Percentiles rank a stretch among this genome's conserved stretches.
Evolutionary conservation across 2,329 filamentous ascomycete genomes (phyloP).

Genomic region (Fusarium palustre): DNA sequence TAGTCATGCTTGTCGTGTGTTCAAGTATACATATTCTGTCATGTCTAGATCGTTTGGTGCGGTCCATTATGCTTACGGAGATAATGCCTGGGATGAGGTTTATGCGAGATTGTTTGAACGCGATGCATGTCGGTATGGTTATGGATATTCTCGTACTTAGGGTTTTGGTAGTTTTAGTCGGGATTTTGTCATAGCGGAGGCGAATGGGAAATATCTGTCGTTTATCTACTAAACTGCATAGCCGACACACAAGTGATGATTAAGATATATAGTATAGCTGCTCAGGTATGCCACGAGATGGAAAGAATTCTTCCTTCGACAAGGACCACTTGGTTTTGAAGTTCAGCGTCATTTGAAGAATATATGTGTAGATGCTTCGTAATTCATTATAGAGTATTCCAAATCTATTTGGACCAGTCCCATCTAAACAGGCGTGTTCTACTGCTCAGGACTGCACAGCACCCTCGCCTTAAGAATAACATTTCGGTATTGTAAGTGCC

Average conservation of each 20-base stretch:
- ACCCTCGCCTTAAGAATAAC: constrained; percentile 75
- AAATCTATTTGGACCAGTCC: not conserved
- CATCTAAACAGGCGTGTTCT: not conserved
- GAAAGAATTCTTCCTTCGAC: not conserved
- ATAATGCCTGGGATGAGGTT: constrained; percentile 37
- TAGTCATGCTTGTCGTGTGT: constrained; percentile 14
- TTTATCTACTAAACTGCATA: not conserved
- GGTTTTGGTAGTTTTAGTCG: constrained; percentile 35
- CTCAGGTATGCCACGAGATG: not conserved
- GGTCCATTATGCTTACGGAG: constrained; percentile 32
- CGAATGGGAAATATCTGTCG: constrained; percentile 45
- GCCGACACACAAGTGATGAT: not conserved
- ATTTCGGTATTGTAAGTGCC: constrained; percentile 70
- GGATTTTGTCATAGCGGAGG: constrained; percentile 51
- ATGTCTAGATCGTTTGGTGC: constrained; percentile 2
- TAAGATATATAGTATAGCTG: no score
- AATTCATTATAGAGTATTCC: constrained; percentile 18
- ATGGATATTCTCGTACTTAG: constrained; percentile 36
- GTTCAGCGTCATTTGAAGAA: not conserved
- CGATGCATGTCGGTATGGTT: constrained; percentile 30
- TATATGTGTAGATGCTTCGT: constrained; percentile 1
- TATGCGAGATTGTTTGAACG: constrained; percentile 36
- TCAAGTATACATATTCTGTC: constrained; percentile 11
- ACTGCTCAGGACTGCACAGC: constrained; percentile 63
- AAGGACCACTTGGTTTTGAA: no score